Percentiles rank a stretch among this genome's conserved stretches.
Conservation (phyloP, 192 early-diverging fungal species). For the Lobulomyces angularis region DNA sequence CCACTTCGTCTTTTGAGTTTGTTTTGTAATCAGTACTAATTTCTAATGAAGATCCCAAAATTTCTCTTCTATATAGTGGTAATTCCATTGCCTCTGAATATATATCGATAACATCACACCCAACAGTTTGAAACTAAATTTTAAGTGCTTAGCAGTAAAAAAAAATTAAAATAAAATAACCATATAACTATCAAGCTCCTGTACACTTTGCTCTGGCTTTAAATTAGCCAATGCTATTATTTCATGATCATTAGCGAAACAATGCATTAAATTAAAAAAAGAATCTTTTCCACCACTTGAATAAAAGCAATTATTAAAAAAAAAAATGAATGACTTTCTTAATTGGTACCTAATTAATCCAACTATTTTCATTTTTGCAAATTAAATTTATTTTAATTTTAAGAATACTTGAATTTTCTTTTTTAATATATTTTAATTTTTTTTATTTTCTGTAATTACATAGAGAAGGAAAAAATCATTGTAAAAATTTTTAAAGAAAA, state of each 20-base stretch:
- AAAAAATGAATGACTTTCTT: no score
- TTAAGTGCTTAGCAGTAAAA: no score
- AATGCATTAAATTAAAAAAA: constrained; percentile 90
- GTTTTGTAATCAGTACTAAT: constrained; percentile 53
- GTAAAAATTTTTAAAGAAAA: no score
- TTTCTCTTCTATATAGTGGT: constrained; percentile 68
- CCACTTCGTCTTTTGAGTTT: constrained; percentile 78
- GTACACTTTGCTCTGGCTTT: constrained; percentile 43
- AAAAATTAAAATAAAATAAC: no score
- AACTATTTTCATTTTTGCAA: no score
- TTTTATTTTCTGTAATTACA: no score
- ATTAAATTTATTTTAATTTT: no score
- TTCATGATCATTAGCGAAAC: constrained; percentile 82
- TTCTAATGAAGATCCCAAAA: constrained; percentile 53
- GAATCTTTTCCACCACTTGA: constrained; percentile 98
- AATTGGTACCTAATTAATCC: no score
- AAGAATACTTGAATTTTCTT: no score
- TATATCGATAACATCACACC: constrained; percentile 73
- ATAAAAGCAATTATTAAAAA: constrained; percentile 13
- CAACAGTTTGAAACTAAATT: constrained; percentile 98
- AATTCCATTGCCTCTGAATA: constrained; percentile 72
- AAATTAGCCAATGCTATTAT: constrained; percentile 89
- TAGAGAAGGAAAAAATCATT: no score
- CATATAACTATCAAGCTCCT: constrained; percentile 91
- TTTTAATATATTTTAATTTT: no score